Evolutionary conservation across 2,329 filamentous ascomycete genomes (phyloP).

Genomic region (Exutisphaerella laricina): DNA sequence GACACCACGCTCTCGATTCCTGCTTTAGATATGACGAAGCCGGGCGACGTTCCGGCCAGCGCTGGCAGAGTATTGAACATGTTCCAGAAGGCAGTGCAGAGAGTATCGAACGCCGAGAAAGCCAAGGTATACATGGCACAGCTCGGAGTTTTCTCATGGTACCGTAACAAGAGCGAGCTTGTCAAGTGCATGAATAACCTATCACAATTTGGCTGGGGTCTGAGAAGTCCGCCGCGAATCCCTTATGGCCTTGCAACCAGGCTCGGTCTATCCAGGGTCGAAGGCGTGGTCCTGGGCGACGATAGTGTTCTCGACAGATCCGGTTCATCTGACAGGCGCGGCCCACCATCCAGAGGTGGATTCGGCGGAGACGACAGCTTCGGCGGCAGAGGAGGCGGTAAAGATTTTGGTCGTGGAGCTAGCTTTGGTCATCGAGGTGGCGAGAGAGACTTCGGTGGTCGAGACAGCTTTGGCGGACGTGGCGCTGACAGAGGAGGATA

Average conservation of each 20-base stretch:
- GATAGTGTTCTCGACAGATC: conserved; percentile 6
- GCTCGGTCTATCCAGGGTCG: conserved; percentile 26
- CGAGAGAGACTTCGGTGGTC: conserved; percentile 4
- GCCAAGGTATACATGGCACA: conserved; percentile 51
- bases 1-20: conserved; percentile 50
- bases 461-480: conserved; percentile 10
- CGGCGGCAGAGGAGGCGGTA: conserved; percentile 10
- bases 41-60: conserved; percentile 37
- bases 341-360: conserved; percentile 11
- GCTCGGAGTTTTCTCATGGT: conserved; percentile 49
- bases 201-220: conserved; percentile 48
- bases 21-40: conserved; percentile 40
- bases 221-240: conserved; percentile 45
- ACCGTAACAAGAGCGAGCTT: conserved; percentile 33
- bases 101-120: conserved; percentile 41
- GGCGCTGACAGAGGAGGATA: conserved; percentile 19
- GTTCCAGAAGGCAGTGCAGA: conserved; percentile 39
- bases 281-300: conserved; percentile 29
- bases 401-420: conserved; percentile 6
- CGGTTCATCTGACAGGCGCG: conserved; percentile 9
- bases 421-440: conserved; percentile 20
- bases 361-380: conserved; percentile 12
- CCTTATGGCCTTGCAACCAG: conserved; percentile 23
- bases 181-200: conserved; percentile 53
- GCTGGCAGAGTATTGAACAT: conserved; percentile 42